Conservation (phyloP, 2,329 filamentous ascomycete species). For the Xylogone sp. region DNA sequence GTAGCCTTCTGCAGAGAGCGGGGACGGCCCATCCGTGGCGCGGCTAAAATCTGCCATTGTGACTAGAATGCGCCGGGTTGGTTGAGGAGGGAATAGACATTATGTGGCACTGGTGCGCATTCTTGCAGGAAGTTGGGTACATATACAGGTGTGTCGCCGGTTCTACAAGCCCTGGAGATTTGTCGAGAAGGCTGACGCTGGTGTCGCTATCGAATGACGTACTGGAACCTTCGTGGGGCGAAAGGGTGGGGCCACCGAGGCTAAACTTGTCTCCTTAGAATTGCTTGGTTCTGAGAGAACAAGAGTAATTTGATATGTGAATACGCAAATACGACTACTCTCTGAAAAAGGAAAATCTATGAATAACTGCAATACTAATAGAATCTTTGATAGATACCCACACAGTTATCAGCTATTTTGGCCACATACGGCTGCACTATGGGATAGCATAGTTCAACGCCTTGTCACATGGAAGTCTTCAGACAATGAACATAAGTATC, state of each 20-base stretch:
- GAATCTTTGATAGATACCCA: too few relatives aligned
- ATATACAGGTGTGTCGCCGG: neutral
- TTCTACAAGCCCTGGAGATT: neutral
- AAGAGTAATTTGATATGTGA: too few relatives aligned
- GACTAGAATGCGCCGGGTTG: neutral
- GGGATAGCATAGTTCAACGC: too few relatives aligned
- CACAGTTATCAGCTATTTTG: too few relatives aligned
- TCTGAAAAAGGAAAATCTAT: too few relatives aligned
- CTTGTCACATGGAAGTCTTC: too few relatives aligned
- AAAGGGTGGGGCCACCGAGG: neutral
- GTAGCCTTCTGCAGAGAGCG: conserved; percentile 59
- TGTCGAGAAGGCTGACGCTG: neutral
- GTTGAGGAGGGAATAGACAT: neutral
- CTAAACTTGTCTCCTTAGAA: neutral
- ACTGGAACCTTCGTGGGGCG: neutral
- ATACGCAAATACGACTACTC: too few relatives aligned
- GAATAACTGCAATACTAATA: too few relatives aligned
- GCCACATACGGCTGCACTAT: too few relatives aligned
- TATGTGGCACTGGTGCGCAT: neutral
- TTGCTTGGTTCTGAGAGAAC: neutral
- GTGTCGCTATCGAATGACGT: neutral
- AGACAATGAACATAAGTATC: too few relatives aligned
- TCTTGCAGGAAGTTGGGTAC: neutral
- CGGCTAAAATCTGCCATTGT: conserved; percentile 27
- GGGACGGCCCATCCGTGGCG: conserved; percentile 50